Evolutionary conservation across 208 protist species (phyloP), one percentile per base, ranked within the genome.

Genomic region (Trypanosoma theileri): DNA sequence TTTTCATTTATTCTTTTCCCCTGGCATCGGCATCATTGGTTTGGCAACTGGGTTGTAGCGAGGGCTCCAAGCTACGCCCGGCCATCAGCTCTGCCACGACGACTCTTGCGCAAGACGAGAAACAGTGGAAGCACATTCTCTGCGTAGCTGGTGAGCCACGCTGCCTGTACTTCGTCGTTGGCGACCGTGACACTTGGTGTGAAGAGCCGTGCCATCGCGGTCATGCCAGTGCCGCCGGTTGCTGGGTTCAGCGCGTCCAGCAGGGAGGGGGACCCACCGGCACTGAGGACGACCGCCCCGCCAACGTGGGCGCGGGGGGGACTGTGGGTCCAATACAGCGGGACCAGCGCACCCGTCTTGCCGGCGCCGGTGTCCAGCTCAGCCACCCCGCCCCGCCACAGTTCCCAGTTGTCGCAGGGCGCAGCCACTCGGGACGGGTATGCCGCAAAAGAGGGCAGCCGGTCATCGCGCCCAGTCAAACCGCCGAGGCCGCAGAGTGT

Each of bases 321-420:
- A 35, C 28, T 35, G 28, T 35, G 80, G 14, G 64, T 78, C 85
- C 85, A 91, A 68, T 80, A 88, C 57, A 75, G 55, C 28, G 79
- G 81, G 26, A 75, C 75, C 57, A 79, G 68, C 1, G 79, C 77
- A 8, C 54, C 55, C 41, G 62, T 67, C 44, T 69, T 66, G 9
- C 13, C 26, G 17, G 21, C 52, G 11, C 57, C 56, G 9, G 22
- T 44, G 3, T 35, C 41, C 21, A 44, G 4, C 7, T 44, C 17
- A 1, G 22, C 13, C 13, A 24, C 40, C 17, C 12, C 31, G 6
- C n/a, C 21, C n/a, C 4, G 9, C 45, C n/a, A 19, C 16, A 71
- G 28, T 22, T 11, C 45, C 40, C 40, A 73, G 4, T 1, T 8
- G 28, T 35, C 6, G 28, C 28, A 35, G 28, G 1, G 4, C 28